phyloP scores from a whole-genome alignment of 1,284 basidiomycete species.

The Polyporus tsugae region DNA sequence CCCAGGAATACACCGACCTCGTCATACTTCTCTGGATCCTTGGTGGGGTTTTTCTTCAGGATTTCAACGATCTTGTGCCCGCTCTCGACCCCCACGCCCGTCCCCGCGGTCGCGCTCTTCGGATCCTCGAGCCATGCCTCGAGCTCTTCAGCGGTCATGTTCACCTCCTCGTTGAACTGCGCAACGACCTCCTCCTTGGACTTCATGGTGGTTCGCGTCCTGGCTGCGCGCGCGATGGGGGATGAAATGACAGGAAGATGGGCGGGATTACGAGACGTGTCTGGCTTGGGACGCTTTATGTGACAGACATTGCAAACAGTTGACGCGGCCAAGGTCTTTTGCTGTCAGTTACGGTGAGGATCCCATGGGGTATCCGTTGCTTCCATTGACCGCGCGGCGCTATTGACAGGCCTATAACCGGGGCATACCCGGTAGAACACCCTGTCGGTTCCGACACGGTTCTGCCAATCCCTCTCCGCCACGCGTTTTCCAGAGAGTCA shows the following conservation, averaged over 20 bases:
- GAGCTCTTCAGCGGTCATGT: conserved; percentile 47
- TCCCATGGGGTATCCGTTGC: neutral
- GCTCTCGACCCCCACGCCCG: conserved; percentile 47
- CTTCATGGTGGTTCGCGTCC: conserved; percentile 25
- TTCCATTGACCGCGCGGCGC: conserved; percentile 22
- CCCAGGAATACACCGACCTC: conserved; percentile 30
- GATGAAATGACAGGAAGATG: neutral
- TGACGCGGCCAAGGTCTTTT: neutral
- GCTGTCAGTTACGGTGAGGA: conserved; percentile 11
- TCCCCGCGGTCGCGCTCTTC: conserved; percentile 44
- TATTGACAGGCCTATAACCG: conserved; percentile 5
- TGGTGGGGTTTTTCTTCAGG: conserved; percentile 45
- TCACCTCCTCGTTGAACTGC: conserved; percentile 40
- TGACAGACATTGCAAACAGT: neutral
- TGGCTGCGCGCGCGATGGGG: neutral
- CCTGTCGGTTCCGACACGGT: neutral
- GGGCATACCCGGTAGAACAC: neutral
- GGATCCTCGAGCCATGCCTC: conserved; percentile 45
- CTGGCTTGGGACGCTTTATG: neutral
- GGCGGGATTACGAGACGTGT: neutral
- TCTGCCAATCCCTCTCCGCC: neutral
- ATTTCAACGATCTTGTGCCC: conserved; percentile 47
- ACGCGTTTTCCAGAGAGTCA: neutral
- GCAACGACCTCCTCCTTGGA: conserved; percentile 41
- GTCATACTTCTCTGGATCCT: conserved; percentile 44